Base-by-base conservation (phyloP, 148 eudicot genomes). In the Camellia lanceoleosa region DNA sequence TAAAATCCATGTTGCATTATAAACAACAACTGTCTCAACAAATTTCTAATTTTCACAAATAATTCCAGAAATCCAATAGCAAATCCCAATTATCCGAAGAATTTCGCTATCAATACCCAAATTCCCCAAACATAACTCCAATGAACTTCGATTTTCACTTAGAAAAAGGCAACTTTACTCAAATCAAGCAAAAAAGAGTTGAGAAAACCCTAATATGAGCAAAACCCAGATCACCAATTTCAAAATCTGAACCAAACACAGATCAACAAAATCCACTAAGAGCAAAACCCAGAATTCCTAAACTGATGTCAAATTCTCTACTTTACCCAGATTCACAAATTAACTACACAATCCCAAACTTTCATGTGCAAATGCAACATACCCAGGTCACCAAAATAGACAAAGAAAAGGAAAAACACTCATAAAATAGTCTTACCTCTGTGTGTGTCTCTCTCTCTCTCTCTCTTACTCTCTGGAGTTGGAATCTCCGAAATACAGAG, bases 201-300 rank as follows among this genome's bases (percentile, higher is more conserved):
- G 55, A 83, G 23, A 74, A 52, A 75, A 13, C 44, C 54, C 59
- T 61, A 66, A 82, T 79, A 69, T 43, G 78, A 85, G 87, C 79
- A 80, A 86, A 88, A 76, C 84, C 87, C 88, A 82, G 87, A 87
- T 79, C 83, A 79, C 82, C 82, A 78, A 76, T 62, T 84, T 11
- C 81, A 67, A 60, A 76, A 60, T 41, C 65, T 47, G 65, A 54
- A 47, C 75, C 46, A 67, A 68, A 79, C 47, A 80, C 70, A 78
- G 83, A 78, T 65, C 76, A 63, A 47, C 38, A 61, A 14, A 71
- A 79, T 54, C 65, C 46, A 55, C 44, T 5, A 7, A 30, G 46
- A 77, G 44, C 63, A 66, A 61, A 30, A 71, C 67, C 70, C 62
- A 7, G 15, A 76, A 80, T 71, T 38, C 59, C 70, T 55, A 56